Evolutionary conservation across 306 rosid species (phyloP), one percentile per base, ranked within the genome.

Genomic region (Elaeagnus macrophylla): DNA sequence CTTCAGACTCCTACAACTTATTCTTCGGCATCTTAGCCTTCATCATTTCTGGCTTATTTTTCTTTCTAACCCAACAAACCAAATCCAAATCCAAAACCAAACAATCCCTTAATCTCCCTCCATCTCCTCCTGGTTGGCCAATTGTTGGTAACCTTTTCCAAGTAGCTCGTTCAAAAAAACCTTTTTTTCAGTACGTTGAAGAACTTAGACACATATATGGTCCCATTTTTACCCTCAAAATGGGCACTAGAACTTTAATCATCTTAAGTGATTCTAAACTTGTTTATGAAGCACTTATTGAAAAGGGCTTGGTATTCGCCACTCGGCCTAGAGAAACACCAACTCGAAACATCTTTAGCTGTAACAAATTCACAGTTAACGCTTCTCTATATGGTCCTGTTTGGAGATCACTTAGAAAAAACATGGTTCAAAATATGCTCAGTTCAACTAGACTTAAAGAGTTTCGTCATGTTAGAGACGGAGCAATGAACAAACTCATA

Each of bases 371-470:
- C 82, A 82, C 89, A 0, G 99, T 93, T 1, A 93, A 87, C 9
- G 95, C 99, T 0, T 62, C 96, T 0, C n/a, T 80, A 7, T 87
- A 84, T 13, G 99, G 99, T 56, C 71, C 85, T 0, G 72, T 80
- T 39, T 93, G 99, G 99, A 75, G 95, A 59, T 80, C 96, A 0
- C 71, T 93, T 32, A 62, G 99, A 10, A 61, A 72, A 39, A 93
- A 93, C 87, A 77, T 93, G 94, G 99, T 93, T 1, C 96, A 93
- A 80, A 93, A 93, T 72, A 93, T 87, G 99, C 94, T 93, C 12
- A 82, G 82, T 40, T 82, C 99, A 1, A 67, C 20, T 5, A 66
- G 94, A 56, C 9, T 93, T 1, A 82, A 70, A 59, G 99, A 87
- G 65, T 93, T 93, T 59, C 81, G 72, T 32, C 8, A 35, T 8